Evolutionary conservation across 148 eudicot species (phyloP), one percentile per base, ranked within the genome.

Genomic region (Beta vulgaris): DNA sequence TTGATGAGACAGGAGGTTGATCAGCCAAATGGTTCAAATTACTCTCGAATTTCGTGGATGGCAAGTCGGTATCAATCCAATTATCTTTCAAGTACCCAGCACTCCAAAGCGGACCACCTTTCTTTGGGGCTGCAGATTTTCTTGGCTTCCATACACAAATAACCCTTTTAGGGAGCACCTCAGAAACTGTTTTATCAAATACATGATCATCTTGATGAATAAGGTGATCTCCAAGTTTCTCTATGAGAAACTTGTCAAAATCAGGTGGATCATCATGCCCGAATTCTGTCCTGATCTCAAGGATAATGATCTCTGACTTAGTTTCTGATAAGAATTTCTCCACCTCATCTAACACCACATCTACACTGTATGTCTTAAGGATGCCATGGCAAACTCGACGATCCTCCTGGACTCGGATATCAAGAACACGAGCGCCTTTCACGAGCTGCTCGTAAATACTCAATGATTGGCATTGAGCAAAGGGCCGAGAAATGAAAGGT

Each of bases 71-170:
- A 73, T 95, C 94, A 35, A 90, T 88, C 98, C 98, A 95, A 36
- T 95, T 88, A 80, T 92, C 98, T 70, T 88, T 87, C 81, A 92
- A 73, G 69, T 90, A 74, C 63, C 91, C 93, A 2, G 79, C 40
- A 66, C 83, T 83, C 98, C 98, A 95, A 7, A 95, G 76, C 19
- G 90, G 85, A 21, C 81, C 74, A 7, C 96, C 98, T 1, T 78
- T 57, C 57, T 81, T 77, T 2, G 97, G 96, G 85, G 91, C 83
- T 63, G 88, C 9, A 80, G 87, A 72, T 10, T 87, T 85, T 29
- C 96, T 80, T 14, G 98, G 98, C 76, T 95, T 95, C 98, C 98
- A 95, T 0, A 95, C 75, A 77, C 97, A 95, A 15, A 95, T 87
- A 13, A 95, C 75, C 53, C 98, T 73, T 71, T 84, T 88, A 2